Evolutionary conservation across 2,329 filamentous ascomycete genomes (phyloP), one percentile per base, ranked within the genome.

Genomic region (Dothidotthia symphoricarpi): DNA sequence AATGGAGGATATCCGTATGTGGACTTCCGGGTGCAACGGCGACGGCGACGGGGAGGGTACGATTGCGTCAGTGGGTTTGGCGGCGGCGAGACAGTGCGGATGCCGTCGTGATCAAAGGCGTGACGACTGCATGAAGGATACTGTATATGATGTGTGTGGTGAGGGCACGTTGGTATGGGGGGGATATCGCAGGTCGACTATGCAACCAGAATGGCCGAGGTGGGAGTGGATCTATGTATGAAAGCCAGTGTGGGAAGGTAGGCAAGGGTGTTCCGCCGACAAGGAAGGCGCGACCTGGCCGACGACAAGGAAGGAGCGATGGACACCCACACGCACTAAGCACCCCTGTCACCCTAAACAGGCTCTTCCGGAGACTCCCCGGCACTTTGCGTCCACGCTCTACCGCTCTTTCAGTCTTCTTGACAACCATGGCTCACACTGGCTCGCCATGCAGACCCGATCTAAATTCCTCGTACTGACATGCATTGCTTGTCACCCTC

Each of bases 211-310:
- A 31, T 19, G 34, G 29, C 36, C 41, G 41, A 39, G 36, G 41
- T 34, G 40, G 41, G 42, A 49, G 51, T 51, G 49, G 49, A 51
- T 52, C 46, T 44, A 43, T 51, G 48, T 53, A 54, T 54, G 46
- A 45, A 43, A 45, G 44, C 45, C 36, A 34, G 40, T 28, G 41
- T 39, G 36, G 41, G 34, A 45, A 41, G 44, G 43, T 41, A 36
- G 40, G 41, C 51, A 27, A 14, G 25, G 25, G 13, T 49, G 40
- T 39, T 40, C 46, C 47, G 44, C 34, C 36, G 41, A 46, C 51
- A 49, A 35, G 47, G 49, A 47, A 47, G 45, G 39, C 39, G 46
- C 43, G 36, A 45, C 49, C 47, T 47, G 43, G 46, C 39, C 44
- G 29, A n/a, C 6, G n/a, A 19, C 26, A 28, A 5, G 26, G 19